These are phyloP conservation scores for Clonostachys byssicola DNA, from an alignment of 2,329 filamentous ascomycete genomes.

Conservation along the genomic window DNA sequence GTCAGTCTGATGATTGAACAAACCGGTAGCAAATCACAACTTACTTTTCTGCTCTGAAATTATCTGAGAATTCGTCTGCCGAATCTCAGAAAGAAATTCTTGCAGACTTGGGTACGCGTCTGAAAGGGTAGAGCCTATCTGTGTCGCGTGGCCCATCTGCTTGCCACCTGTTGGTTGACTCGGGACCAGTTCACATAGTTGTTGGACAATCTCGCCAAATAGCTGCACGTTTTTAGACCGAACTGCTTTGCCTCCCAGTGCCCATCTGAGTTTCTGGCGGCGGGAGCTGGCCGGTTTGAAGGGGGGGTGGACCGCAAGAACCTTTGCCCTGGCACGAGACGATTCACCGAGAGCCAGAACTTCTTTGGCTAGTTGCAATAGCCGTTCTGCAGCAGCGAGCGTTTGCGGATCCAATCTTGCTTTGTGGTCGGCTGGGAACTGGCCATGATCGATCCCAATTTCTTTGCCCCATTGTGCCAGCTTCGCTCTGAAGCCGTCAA, in stretches of 20 bases:
- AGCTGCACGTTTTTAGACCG: neutral
- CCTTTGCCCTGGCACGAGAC: neutral
- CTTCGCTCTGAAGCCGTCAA: neutral
- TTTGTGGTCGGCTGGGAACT: neutral
- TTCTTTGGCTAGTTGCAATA: neutral
- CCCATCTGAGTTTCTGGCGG: neutral
- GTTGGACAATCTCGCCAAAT: neutral
- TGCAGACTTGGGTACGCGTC: neutral
- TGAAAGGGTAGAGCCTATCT: neutral
- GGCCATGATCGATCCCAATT: neutral
- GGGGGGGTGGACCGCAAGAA: neutral
- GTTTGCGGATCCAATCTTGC: neutral
- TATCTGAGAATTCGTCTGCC: constrained; percentile 6
- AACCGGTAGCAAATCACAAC: neutral
- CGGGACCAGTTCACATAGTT: neutral
- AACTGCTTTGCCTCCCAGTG: neutral
- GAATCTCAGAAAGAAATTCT: constrained; percentile 3
- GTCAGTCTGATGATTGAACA: too few species aligned
- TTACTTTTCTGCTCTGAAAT: neutral
- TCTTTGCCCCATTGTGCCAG: neutral
- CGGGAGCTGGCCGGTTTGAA: neutral
- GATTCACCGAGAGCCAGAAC: too few species aligned
- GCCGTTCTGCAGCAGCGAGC: neutral
- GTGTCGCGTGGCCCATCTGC: neutral
- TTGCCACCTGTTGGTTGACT: neutral